A percentile compares a stretch with the other conserved stretches of the same genome.
Conservation (phyloP, 495 filamentous ascomycete species). For the Daldinia bambusicola region DNA sequence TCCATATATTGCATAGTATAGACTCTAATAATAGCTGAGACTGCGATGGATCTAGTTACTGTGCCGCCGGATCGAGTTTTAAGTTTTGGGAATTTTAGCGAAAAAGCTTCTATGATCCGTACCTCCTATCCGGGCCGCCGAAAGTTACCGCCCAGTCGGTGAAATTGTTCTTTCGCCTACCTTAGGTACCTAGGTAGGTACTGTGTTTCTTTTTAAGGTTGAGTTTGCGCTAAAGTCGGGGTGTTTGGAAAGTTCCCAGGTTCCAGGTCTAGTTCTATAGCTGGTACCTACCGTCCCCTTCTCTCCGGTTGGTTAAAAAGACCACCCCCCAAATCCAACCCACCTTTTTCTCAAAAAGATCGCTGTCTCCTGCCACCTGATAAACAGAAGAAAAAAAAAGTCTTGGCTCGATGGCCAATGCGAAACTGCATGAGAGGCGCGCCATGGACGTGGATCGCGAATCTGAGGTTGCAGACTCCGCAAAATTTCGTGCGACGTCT, state of each 20-base stretch:
- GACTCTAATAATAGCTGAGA: constrained; percentile 20
- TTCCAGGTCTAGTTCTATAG: background rate
- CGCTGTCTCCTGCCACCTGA: background rate
- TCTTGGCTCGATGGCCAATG: constrained; percentile 9
- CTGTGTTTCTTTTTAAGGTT: constrained; percentile 5
- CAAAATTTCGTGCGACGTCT: background rate
- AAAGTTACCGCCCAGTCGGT: constrained; percentile 27
- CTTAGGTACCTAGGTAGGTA: constrained; percentile 5
- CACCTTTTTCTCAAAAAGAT: background rate
- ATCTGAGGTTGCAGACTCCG: background rate
- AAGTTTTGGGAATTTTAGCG: constrained; percentile 14
- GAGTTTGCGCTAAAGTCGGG: background rate
- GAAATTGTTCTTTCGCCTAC: no score
- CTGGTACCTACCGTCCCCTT: background rate
- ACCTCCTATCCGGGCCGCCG: constrained; percentile 9
- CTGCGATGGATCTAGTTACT: background rate
- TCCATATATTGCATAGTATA: no score
- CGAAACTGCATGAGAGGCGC: background rate
- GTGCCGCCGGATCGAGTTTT: constrained; percentile 28
- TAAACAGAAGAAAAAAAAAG: no score
- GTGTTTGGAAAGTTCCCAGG: constrained; percentile 1
- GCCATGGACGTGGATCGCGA: constrained; percentile 8
- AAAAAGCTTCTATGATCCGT: background rate
- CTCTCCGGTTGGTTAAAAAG: background rate
- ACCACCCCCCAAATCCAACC: background rate